Conservation (phyloP, 805 yeast genomes). For the Wickerhamiella domercqiae region DNA sequence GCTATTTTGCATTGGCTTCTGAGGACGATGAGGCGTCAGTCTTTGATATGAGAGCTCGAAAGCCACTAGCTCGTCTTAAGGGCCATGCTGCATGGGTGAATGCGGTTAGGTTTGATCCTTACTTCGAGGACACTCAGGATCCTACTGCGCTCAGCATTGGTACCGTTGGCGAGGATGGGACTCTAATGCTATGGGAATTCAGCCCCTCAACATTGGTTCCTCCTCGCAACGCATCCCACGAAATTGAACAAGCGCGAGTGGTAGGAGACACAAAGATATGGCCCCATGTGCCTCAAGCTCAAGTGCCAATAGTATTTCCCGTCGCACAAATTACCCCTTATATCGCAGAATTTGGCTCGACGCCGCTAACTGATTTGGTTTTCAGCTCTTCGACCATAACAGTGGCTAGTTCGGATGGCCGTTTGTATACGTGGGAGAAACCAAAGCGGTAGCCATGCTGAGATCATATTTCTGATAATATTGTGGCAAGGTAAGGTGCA, state of each 20-base stretch:
- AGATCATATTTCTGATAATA: too few species aligned
- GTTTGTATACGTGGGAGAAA: conserved; percentile 23
- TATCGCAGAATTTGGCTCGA: conserved; percentile 17
- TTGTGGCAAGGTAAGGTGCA: too few species aligned
- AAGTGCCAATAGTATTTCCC: conserved; percentile 19
- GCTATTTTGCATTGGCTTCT: conserved; percentile 33
- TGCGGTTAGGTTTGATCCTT: conserved; percentile 31
- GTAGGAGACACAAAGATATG: conserved; percentile 12
- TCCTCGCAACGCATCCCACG: conserved; percentile 9
- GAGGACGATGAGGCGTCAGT: conserved; percentile 37
- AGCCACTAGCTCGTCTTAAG: conserved; percentile 26
- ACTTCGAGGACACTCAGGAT: conserved; percentile 8
- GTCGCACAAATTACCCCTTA: conserved; percentile 17
- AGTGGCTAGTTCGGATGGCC: conserved; percentile 22
- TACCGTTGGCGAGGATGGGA: conserved; percentile 42
- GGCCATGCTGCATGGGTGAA: conserved; percentile 43
- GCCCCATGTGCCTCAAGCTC: conserved; percentile 17
- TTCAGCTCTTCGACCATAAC: conserved; percentile 16
- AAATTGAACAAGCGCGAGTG: conserved; percentile 1
- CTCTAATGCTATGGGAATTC: conserved; percentile 38
- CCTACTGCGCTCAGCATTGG: conserved; percentile 32
- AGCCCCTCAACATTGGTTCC: conserved; percentile 29
- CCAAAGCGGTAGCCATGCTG: conserved; percentile 12
- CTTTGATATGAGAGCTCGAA: conserved; percentile 24
- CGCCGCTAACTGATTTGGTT: conserved; percentile 18